Conservation (phyloP, 805 yeast genomes). For the Wickerhamia fluorescens region DNA sequence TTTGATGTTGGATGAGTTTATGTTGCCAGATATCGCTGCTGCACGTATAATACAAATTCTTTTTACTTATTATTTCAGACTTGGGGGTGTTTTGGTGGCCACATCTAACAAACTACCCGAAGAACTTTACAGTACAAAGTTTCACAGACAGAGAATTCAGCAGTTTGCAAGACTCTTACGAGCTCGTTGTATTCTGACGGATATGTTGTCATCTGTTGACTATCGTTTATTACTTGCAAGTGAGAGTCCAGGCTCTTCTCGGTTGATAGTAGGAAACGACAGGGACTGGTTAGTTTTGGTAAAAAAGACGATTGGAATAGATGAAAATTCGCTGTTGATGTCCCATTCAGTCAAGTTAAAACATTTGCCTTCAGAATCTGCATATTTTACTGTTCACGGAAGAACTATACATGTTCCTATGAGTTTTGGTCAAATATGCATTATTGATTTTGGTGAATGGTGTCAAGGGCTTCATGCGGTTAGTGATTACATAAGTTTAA, state of each 20-base stretch:
- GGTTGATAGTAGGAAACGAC: slow-evolving; percentile 21
- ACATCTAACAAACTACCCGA: slow-evolving; percentile 70
- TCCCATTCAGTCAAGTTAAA: slow-evolving; percentile 12
- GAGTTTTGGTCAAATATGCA: slow-evolving; percentile 32
- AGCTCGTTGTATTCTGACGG: slow-evolving; percentile 51
- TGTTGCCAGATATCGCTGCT: slow-evolving; percentile 70
- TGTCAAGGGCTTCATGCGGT: slow-evolving; percentile 55
- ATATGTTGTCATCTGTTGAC: slow-evolving; percentile 54
- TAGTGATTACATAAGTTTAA: slow-evolving; percentile 63
- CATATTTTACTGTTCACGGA: slow-evolving; percentile 45
- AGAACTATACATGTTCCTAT: slow-evolving; percentile 43
- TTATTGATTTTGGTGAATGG: slow-evolving; percentile 45
- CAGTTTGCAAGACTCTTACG: slow-evolving; percentile 51
- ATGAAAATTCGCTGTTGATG: slow-evolving; percentile 1
- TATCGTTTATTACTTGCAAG: slow-evolving; percentile 37
- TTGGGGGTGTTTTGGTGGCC: slow-evolving; percentile 72
- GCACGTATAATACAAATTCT: slow-evolving; percentile 61
- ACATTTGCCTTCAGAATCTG: slow-evolving; percentile 13
- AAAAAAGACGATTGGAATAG: slow-evolving; percentile 1
- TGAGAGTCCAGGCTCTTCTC: slow-evolving; percentile 4
- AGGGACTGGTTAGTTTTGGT: slow-evolving; percentile 31
- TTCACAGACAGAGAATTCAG: slow-evolving; percentile 51
- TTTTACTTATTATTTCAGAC: slow-evolving; percentile 61
- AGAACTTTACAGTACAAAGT: slow-evolving; percentile 60
- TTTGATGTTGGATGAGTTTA: slow-evolving; percentile 63